Percentiles rank a stretch among this genome's conserved stretches.
These are phyloP conservation scores for Vitis amurensis DNA, from an alignment of 164 flowering plant genomes.

Conservation along the genomic window DNA sequence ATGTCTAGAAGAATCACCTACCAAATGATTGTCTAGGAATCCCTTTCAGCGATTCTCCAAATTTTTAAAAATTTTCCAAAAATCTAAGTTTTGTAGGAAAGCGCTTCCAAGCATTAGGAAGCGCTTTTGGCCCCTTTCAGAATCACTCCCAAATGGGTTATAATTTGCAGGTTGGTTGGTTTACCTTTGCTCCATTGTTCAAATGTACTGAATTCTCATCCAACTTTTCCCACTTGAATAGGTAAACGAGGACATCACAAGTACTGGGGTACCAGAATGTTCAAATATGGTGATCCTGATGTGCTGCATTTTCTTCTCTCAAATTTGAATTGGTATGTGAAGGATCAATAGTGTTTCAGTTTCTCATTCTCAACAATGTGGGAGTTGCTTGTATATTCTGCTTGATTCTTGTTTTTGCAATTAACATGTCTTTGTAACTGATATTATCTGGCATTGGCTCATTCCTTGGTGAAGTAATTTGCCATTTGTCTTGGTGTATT, in stretches of 20 bases:
- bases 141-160: too few relatives aligned
- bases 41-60: too few relatives aligned
- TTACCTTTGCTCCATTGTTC: background rate
- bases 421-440: background rate
- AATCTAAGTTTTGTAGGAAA: too few relatives aligned
- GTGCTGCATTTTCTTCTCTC: constrained; percentile 92
- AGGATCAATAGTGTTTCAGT: background rate
- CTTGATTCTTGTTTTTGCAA: background rate
- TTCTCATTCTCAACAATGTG: background rate
- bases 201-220: background rate
- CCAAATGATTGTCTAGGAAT: too few relatives aligned
- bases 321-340: constrained; percentile 79
- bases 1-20: too few relatives aligned
- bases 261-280: constrained; percentile 98
- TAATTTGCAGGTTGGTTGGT: background rate
- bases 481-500: background rate
- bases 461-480: constrained; percentile 1
- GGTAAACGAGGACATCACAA: constrained; percentile 97
- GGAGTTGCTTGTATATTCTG: background rate
- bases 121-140: too few relatives aligned
- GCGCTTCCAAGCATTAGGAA: too few relatives aligned
- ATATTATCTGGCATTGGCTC: background rate
- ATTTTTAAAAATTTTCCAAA: too few relatives aligned
- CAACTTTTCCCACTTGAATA: constrained; percentile 24
- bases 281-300: constrained; percentile 87